Base-by-base conservation (phyloP, 1,139 yeast genomes). In the Cylindricascospora bacillispora region DNA sequence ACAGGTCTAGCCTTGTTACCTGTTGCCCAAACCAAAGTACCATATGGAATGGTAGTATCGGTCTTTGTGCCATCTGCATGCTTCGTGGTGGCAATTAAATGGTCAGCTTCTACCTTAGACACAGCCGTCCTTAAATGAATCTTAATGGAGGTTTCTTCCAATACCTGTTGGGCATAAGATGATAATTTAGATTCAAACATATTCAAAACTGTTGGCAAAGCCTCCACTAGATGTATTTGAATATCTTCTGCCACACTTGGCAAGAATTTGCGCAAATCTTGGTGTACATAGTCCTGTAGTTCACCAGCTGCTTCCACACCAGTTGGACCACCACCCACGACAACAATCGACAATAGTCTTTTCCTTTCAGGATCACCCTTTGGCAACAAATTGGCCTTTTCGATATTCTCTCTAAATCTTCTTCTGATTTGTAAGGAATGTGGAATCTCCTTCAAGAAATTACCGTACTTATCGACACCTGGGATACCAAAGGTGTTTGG, bases 11-110 rank as follows among this genome's bases (percentile, higher is more conserved):
- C 85, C 46, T 89, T 85, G 62, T 85, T 85, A 63, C 97, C 97
- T 33, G 95, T 86, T 38, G 95, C 95, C 97, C 97, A 86, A 45
- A 86, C 89, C 50, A 86, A 70, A 56, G 85, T 67, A 53, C 97
- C 97, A 56, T 85, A 86, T 37, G 95, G 95, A 52, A 86, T 67
- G 40, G 69, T 78, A 27, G 70, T 65, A 67, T 56, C 61, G 12
- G 53, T 49, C 22, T 49, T 55, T 24, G 68, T 60, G 43, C 64
- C 62, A 41, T 80, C 86, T 18, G 73, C 69, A 34, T 67, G 59
- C 50, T 85, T 82, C 36, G 71, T 77, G 56, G 71, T 79, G 34
- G 93, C 94, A 44, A 67, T 59, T 43, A 85, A 73, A 38, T 65
- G 62, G 46, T 70, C 71, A 40, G 67, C 72, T 49, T 78, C 79